Base-by-base conservation (phyloP, 2,329 filamentous ascomycete genomes). In the Dactylonectria estremocensis region DNA sequence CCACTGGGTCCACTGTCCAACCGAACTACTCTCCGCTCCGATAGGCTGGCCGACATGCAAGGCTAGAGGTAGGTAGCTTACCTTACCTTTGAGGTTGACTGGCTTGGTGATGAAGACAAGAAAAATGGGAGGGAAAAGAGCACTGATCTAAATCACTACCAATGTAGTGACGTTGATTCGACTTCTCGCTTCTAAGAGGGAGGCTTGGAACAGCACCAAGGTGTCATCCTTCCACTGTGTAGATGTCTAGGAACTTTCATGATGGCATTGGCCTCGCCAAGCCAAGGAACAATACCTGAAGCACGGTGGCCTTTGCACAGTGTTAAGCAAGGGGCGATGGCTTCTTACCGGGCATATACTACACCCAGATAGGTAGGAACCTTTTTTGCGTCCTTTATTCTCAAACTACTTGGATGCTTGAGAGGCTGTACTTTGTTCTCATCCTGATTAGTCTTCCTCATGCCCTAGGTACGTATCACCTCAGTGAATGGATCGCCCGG, bases 41-140 rank as follows among this genome's bases (percentile, higher is more conserved):
- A 61, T 66, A 57, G 64, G 64, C 53, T 22, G 11, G 10, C 14
- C 16, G 22, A 4, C 46, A 35, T 66, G 58, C 64, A 66, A 66
- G 64, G 64, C 64, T 66, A 49, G 45, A 43, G 22, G 24, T n/a
- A 35, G 40, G 50, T 50, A 55, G 31, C 48, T 28, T 28, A n/a
- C 20, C n/a, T 10, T 40, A 46, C 35, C 54, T 59, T 59, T 37
- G 54, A 46, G 61, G 61, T 64, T 54, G 58, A 55, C 52, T 49
- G 31, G 31, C 46, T 28, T 37, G 22, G 40, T 35, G 45, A 35
- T 33, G 33, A 57, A 50, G 43, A 43, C 28, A n/a, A 43, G 16
- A n/a, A 43, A 43, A 43, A n/a, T 8, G 14, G 3, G n/a, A n/a
- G 24, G 16, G 2, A 22, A 35, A 50, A 28, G 3, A 28, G 14